Evolutionary conservation across 2,329 filamentous ascomycete genomes (phyloP).

Genomic region (Scorias spongiosa): DNA sequence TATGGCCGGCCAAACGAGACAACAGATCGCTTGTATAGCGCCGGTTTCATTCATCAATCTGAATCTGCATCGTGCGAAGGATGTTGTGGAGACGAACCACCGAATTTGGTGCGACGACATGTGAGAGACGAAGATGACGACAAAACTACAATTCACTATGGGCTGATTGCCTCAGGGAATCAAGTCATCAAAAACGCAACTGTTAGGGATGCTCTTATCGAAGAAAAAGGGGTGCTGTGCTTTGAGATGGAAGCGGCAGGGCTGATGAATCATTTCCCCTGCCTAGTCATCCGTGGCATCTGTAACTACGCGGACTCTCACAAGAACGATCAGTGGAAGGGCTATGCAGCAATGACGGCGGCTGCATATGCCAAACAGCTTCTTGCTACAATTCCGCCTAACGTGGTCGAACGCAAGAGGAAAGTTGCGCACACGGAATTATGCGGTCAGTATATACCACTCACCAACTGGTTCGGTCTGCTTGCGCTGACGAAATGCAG

Average conservation of each 20-base stretch:
- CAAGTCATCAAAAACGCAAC: conserved; percentile 24
- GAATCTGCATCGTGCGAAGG: background rate
- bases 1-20: background rate
- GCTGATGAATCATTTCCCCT: conserved; percentile 10
- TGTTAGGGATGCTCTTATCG: conserved; percentile 10
- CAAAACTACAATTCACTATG: conserved; percentile 19
- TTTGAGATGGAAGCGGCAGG: conserved; percentile 14
- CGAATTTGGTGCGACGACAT: background rate
- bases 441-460: no score
- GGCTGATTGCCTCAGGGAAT: conserved; percentile 26
- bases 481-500: no score
- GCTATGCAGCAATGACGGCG: conserved; percentile 10
- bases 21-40: background rate
- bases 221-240: conserved; percentile 5
- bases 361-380: conserved; percentile 11
- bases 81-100: no score
- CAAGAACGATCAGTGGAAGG: conserved; percentile 12
- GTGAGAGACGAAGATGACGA: background rate
- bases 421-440: no score
- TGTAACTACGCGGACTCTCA: conserved; percentile 12
- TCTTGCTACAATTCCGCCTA: background rate
- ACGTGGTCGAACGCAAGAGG: no score
- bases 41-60: background rate
- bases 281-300: conserved; percentile 12
- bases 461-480: no score